Percentiles rank a stretch among this genome's conserved stretches.
These are phyloP conservation scores for Lachnellula willkommii DNA, from an alignment of 2,329 filamentous ascomycete species.

Conservation along the genomic window DNA sequence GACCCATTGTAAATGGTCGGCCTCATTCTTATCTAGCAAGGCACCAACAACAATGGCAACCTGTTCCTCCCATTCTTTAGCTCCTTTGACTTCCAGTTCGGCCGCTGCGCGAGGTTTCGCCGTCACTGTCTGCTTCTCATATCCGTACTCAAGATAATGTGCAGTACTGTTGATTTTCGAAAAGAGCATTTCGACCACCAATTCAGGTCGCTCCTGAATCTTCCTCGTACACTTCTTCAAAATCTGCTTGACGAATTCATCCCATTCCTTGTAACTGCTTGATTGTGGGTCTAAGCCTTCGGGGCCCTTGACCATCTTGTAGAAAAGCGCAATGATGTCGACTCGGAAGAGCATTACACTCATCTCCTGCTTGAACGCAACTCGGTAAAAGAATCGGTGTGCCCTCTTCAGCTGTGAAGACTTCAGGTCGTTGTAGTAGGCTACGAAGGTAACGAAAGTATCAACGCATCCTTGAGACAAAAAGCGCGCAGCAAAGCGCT, in stretches of 20 bases:
- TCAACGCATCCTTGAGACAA: conserved; percentile 79
- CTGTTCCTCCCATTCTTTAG: conserved; percentile 57
- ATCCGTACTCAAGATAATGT: conserved; percentile 85
- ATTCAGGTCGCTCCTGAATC: conserved; percentile 75
- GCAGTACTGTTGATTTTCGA: conserved; percentile 81
- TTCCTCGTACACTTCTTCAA: conserved; percentile 78
- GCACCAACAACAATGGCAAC: conserved; percentile 75
- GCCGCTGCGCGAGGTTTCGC: conserved; percentile 65
- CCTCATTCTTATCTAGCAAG: conserved; percentile 73
- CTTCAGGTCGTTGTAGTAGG: conserved; percentile 75
- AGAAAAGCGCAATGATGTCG: conserved; percentile 82
- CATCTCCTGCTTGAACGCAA: conserved; percentile 93
- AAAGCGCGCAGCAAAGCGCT: conserved; percentile 74
- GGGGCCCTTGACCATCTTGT: conserved; percentile 88
- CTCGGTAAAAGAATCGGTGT: conserved; percentile 88
- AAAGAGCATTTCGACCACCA: conserved; percentile 89
- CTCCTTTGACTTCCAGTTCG: conserved; percentile 75
- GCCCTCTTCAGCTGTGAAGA: conserved; percentile 79
- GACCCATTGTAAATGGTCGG: conserved; percentile 74
- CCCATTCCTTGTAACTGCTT: conserved; percentile 78
- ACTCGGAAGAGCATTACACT: conserved; percentile 82
- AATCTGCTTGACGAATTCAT: conserved; percentile 80
- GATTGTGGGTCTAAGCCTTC: conserved; percentile 64
- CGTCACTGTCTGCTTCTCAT: conserved; percentile 69
- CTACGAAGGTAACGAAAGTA: conserved; percentile 76